Evolutionary conservation across 345 rosid species (phyloP), one percentile per base, ranked within the genome.

Genomic region (Rhizophora apiculata): DNA sequence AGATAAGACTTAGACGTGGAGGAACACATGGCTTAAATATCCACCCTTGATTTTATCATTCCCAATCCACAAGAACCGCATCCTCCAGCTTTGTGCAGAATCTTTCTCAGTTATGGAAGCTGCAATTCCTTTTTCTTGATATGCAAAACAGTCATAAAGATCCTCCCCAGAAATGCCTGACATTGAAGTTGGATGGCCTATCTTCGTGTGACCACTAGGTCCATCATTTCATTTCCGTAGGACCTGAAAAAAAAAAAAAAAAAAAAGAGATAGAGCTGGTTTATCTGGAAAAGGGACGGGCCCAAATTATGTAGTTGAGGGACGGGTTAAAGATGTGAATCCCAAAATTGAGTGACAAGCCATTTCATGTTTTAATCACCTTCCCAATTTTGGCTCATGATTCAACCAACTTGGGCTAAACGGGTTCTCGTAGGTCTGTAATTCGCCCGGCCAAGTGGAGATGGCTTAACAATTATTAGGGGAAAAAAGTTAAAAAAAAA

Each of bases 31-130:
- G 70, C 60, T 62, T 18, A 36, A 52, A 74, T 64, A 66, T 74
- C 70, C 65, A 69, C 63, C 37, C 6, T 64, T 29, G 36, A 64
- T 66, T 74, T 73, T 66, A 26, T 26, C 56, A 46, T 29, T 58
- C 26, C 56, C 43, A 46, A 68, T 46, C 56, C 20, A 5, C 10
- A 19, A 19, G 37, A 43, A 68, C 11, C 60, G 0, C 56, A 56
- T 64, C 39, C 49, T 19, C 27, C 22, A 30, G 32, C 27, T 52
- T 31, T 65, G 18, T 21, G 60, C 21, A 61, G 60, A 67, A 66
- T 62, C 69, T 49, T 60, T 67, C 65, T 65, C 68, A 37, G 13
- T 5, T 48, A 29, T 21, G 30, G 16, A 11, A 48, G 52, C 22
- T n/a, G 48, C 19, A 8, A 24, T 56, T 56, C 58, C 51, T 48